Percentiles rank a stretch among this genome's conserved stretches.
Evolutionary conservation across 345 rosid species (phyloP).

Genomic region (Firmiana major): DNA sequence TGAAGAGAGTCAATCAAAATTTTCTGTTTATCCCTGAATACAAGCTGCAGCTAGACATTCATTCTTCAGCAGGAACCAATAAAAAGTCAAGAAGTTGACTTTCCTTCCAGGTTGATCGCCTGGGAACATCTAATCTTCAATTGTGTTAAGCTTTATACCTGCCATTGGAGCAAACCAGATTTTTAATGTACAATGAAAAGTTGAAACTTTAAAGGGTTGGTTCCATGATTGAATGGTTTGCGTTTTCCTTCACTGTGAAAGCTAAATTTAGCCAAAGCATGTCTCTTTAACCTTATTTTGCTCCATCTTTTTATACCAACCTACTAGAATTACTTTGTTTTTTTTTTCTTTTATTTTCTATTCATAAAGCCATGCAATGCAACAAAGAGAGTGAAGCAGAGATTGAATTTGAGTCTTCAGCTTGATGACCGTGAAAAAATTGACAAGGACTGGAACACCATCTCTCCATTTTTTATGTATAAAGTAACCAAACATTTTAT

Average conservation of each 20-base stretch:
- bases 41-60: slow-evolving; percentile 10
- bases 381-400: not conserved
- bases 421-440: too few relatives aligned
- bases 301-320: too few relatives aligned
- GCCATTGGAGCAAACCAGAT: slow-evolving; percentile 7
- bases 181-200: not conserved
- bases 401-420: too few relatives aligned
- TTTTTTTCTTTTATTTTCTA: too few relatives aligned
- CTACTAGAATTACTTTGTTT: too few relatives aligned
- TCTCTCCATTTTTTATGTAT: too few relatives aligned
- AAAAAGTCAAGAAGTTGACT: slow-evolving; percentile 14
- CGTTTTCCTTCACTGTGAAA: not conserved
- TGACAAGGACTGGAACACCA: too few relatives aligned
- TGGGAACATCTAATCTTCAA: not conserved
- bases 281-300: not conserved
- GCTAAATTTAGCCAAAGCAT: slow-evolving; percentile 6
- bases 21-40: not conserved
- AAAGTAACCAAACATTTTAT: too few relatives aligned
- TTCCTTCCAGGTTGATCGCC: too few relatives aligned
- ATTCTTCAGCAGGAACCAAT: slow-evolving; percentile 16
- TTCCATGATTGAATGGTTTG: not conserved
- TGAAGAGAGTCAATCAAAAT: slow-evolving; percentile 7
- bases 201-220: slow-evolving; percentile 14
- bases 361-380: too few relatives aligned
- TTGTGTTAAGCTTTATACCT: slow-evolving; percentile 1